These are phyloP conservation scores for Aureobasidium sp. DNA, from an alignment of 2,329 filamentous ascomycete genomes.

Conservation along the genomic window DNA sequence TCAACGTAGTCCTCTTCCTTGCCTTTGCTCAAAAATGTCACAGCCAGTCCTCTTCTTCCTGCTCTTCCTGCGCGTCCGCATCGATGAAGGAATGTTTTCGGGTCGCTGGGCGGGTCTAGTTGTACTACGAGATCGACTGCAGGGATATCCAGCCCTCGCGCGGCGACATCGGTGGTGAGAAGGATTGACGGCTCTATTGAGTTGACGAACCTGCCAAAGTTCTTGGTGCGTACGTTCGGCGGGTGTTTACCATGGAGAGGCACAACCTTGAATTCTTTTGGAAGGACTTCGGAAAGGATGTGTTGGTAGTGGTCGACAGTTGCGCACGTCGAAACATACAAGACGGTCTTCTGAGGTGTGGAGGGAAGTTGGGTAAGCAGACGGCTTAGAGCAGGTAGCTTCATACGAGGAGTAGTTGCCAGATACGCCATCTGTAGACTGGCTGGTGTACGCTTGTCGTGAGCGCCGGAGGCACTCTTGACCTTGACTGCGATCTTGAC, in stretches of 20 bases:
- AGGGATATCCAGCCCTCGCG: conserved; percentile 84
- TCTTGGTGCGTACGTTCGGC: conserved; percentile 78
- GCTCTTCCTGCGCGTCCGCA: conserved; percentile 58
- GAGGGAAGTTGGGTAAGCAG: conserved; percentile 60
- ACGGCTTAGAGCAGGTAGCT: conserved; percentile 65
- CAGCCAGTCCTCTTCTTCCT: conserved; percentile 67
- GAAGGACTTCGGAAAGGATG: conserved; percentile 66
- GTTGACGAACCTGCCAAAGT: conserved; percentile 73
- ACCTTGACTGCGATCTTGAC: conserved; percentile 94
- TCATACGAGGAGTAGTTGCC: conserved; percentile 66
- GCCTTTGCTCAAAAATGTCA: conserved; percentile 79
- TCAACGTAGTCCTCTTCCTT: conserved; percentile 83
- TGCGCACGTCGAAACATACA: conserved; percentile 90
- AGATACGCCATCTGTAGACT: conserved; percentile 90
- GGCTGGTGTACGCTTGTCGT: conserved; percentile 83
- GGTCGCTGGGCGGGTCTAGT: conserved; percentile 76
- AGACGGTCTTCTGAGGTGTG: conserved; percentile 73
- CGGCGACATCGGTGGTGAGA: conserved; percentile 86
- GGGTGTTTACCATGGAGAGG: conserved; percentile 90
- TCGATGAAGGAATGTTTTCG: conserved; percentile 70
- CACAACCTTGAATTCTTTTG: conserved; percentile 58
- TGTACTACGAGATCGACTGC: conserved; percentile 88
- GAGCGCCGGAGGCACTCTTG: conserved; percentile 63
- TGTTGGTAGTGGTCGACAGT: conserved; percentile 91
- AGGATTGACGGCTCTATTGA: conserved; percentile 71